Conservation (phyloP, 2,329 filamentous ascomycete genomes). For the Alternaria novae-zelandiae region DNA sequence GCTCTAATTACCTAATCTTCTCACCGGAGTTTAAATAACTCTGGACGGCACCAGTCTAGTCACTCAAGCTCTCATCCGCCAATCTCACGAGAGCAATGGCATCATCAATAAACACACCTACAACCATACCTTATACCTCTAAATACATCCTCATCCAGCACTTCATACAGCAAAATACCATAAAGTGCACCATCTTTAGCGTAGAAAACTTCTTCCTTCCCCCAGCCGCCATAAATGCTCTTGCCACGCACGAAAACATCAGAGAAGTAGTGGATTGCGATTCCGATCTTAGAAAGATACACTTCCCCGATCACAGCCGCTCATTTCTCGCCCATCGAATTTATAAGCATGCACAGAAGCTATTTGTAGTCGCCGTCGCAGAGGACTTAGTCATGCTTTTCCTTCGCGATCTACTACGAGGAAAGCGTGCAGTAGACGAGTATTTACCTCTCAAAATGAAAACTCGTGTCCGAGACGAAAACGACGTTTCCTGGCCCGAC, state of each 20-base stretch:
- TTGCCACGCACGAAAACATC: background rate
- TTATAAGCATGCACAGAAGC: background rate
- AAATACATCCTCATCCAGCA: background rate
- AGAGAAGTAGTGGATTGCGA: background rate
- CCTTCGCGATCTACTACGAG: background rate
- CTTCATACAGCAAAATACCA: background rate
- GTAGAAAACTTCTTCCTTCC: background rate
- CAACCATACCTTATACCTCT: background rate
- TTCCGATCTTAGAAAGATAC: background rate
- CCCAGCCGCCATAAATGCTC: background rate
- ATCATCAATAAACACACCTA: background rate
- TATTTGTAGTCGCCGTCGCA: background rate
- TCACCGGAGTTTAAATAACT: background rate
- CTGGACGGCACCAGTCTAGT: background rate
- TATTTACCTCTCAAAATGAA: background rate
- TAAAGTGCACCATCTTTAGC: background rate
- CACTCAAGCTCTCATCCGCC: background rate
- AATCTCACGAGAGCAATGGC: background rate
- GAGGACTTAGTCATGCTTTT: background rate
- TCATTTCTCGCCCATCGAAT: background rate
- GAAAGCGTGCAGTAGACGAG: background rate
- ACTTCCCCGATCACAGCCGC: background rate
- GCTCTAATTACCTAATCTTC: background rate
- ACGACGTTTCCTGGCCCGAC: too few species aligned
- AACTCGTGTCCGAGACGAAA: background rate